Evolutionary conservation across 164 flowering plant species (phyloP).

Genomic region (Macadamia tetraphylla): DNA sequence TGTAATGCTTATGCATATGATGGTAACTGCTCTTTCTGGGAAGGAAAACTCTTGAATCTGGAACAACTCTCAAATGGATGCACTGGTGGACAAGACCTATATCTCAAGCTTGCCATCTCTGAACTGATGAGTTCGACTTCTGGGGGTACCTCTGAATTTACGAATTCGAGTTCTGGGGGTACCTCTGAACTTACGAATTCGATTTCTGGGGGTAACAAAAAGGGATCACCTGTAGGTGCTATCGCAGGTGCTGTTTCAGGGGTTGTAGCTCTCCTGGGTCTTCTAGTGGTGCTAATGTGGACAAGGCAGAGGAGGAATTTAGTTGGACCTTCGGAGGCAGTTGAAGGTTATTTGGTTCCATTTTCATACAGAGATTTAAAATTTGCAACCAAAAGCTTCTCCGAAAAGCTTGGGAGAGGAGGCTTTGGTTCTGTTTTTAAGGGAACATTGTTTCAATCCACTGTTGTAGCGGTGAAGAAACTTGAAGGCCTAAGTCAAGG

Average conservation of each 20-base stretch:
- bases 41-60: slow-evolving; percentile 23
- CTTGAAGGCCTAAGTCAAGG: slow-evolving; percentile 48
- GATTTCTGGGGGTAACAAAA: not conserved
- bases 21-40: slow-evolving; percentile 29
- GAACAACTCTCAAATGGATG: slow-evolving; percentile 18
- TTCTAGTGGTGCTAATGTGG: slow-evolving; percentile 16
- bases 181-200: no score
- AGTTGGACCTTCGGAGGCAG: slow-evolving; percentile 7
- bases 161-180: no score
- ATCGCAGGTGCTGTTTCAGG: slow-evolving; percentile 22
- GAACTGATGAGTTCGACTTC: slow-evolving; percentile 1
- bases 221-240: slow-evolving; percentile 10
- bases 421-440: slow-evolving; percentile 53
- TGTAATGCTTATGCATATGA: slow-evolving; percentile 40
- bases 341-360: slow-evolving; percentile 32
- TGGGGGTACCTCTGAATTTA: no score
- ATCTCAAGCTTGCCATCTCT: slow-evolving; percentile 17
- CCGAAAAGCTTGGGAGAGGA: slow-evolving; percentile 50
- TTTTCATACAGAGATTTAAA: slow-evolving; percentile 37
- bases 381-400: slow-evolving; percentile 42
- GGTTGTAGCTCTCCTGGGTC: slow-evolving; percentile 6
- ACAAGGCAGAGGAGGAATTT: slow-evolving; percentile 14
- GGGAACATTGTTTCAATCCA: slow-evolving; percentile 36
- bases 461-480: slow-evolving; percentile 40
- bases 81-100: slow-evolving; percentile 1